Base-by-base conservation (phyloP, 257 asterid species). In the Penstemon eatonii region DNA sequence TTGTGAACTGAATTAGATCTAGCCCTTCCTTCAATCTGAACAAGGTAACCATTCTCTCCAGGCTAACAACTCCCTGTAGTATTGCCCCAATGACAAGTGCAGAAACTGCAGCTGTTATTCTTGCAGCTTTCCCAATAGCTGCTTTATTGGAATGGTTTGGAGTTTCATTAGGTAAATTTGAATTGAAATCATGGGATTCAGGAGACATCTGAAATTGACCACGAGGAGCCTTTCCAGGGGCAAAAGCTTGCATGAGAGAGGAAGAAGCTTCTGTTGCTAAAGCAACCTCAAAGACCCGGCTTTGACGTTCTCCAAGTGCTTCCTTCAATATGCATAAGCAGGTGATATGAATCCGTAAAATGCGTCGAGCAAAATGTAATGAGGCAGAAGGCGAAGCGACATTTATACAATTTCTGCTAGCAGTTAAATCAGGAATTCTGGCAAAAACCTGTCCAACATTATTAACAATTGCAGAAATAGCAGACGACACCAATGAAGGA, bases 301-400 rank as follows among this genome's bases (percentile, higher is more conserved):
- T 89, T 79, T 94, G 99, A 66, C 96, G 99, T 79, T 94, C 98
- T 58, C 98, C 99, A 56, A 94, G 95, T 46, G 96, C 99, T 68
- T 91, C 98, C 85, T 89, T 94, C 67, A 94, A 85, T 73, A 94
- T 80, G 73, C 90, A 81, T 41, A 94, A 85, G 78, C 99, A 94
- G 60, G 83, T 64, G 55, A 89, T 69, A 81, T 89, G 99, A 75
- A 94, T 73, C 53, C 89, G 93, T 81, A 94, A 83, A 70, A 91
- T 81, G 71, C 83, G 82, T 67, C 93, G 82, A 43, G 96, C 96
- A 72, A 84, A 82, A 65, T 78, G 77, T 61, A 89, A 69, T 7
- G 97, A 78, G 42, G 83, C 82, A 56, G 93, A 80, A 57, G 89
- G 73, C 63, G 87, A 70, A 57, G 81, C 67, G 53, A 47, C 57